Percentiles rank a stretch among this genome's conserved stretches.
Evolutionary conservation across 441 rosid species (phyloP).

Genomic region (Pelargonium fulgidum): DNA sequence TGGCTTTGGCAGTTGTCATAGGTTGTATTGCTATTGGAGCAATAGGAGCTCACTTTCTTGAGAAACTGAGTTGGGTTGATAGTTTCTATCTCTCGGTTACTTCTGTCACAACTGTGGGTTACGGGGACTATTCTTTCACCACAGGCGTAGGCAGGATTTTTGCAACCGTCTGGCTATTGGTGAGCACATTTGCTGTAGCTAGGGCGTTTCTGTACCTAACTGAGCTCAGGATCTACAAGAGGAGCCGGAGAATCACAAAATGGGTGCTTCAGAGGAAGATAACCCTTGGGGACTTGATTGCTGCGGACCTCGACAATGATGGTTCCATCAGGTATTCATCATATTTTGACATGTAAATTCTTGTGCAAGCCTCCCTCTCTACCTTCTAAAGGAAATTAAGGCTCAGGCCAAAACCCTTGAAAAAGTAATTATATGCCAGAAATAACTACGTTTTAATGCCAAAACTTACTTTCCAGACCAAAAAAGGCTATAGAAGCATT

Average conservation of each 20-base stretch:
- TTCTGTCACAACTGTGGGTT: constrained; percentile 65
- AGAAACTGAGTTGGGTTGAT: constrained; percentile 47
- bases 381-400: no score
- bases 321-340: constrained; percentile 57
- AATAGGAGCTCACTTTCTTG: constrained; percentile 36
- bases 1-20: constrained; percentile 45
- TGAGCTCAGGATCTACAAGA: constrained; percentile 52
- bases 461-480: no score
- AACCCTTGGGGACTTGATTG: constrained; percentile 56
- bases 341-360: background rate
- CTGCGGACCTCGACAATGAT: constrained; percentile 64
- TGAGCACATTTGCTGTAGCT: constrained; percentile 59
- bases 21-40: constrained; percentile 49
- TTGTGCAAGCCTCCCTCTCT: no score
- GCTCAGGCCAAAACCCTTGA: no score
- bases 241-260: constrained; percentile 45
- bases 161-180: constrained; percentile 50
- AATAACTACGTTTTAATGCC: no score
- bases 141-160: constrained; percentile 48
- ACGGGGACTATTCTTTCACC: constrained; percentile 51
- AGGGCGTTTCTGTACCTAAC: constrained; percentile 54
- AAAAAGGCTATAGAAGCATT: no score
- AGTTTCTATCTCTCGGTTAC: constrained; percentile 59
- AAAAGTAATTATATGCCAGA: no score
- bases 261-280: constrained; percentile 63